These are phyloP conservation scores for Heritiera littoralis DNA, from an alignment of 345 rosid genomes.

Conservation along the genomic window DNA sequence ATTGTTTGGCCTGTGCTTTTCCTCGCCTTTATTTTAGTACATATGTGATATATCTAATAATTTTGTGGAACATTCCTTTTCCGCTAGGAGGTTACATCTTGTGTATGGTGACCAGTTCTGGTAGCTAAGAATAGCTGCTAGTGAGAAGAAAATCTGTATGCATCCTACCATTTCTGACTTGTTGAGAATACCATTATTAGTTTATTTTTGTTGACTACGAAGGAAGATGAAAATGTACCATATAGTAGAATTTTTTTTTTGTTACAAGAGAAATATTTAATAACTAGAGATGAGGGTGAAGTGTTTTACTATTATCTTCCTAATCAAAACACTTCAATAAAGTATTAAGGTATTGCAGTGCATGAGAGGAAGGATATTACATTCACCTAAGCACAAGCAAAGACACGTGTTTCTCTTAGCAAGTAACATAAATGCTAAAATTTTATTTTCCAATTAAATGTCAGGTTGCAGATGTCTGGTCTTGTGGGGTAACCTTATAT, in stretches of 20 bases:
- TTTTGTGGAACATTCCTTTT: not conserved
- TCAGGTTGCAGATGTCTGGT: conserved; percentile 97
- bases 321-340: not conserved
- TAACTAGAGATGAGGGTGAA: too few species aligned
- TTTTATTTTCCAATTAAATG: not conserved
- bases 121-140: not conserved
- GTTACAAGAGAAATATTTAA: too few species aligned
- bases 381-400: not conserved
- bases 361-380: not conserved
- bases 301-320: not conserved
- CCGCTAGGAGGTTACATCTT: not conserved
- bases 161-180: not conserved
- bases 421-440: not conserved
- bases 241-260: not conserved
- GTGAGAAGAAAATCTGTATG: not conserved
- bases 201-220: not conserved
- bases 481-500: conserved; percentile 94
- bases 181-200: not conserved
- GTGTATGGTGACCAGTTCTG: not conserved
- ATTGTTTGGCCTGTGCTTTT: not conserved
- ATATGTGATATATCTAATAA: not conserved
- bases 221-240: not conserved
- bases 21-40: not conserved
- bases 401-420: not conserved
- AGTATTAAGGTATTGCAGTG: not conserved